phyloP scores from a whole-genome alignment of 2,329 filamentous ascomycete species.

The Fusarium liriodendri region DNA sequence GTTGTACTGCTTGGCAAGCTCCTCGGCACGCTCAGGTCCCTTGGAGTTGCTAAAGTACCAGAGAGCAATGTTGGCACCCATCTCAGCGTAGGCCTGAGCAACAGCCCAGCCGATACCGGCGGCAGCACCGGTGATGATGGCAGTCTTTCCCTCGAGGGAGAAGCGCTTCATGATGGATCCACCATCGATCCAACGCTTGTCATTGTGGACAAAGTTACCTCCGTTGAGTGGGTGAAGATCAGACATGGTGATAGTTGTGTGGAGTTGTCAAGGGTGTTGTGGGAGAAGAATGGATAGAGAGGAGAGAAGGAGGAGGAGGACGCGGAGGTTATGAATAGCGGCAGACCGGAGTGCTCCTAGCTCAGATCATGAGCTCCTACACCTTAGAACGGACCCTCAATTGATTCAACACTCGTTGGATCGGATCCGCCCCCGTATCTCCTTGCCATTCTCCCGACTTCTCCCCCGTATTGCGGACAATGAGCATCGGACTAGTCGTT shows the following conservation, averaged over 20 bases:
- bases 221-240: conserved; percentile 39
- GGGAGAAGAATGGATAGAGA: not conserved
- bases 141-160: conserved; percentile 74
- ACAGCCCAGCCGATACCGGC: conserved; percentile 73
- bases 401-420: not conserved
- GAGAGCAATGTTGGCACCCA: conserved; percentile 74
- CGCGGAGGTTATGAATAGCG: not conserved
- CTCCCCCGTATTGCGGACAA: not conserved
- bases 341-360: not conserved
- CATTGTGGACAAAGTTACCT: conserved; percentile 42
- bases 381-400: conserved; percentile 10
- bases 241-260: conserved; percentile 24
- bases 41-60: conserved; percentile 75
- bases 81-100: conserved; percentile 71
- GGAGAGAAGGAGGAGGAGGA: not conserved
- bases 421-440: conserved; percentile 12
- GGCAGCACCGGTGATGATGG: conserved; percentile 73
- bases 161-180: conserved; percentile 54
- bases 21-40: conserved; percentile 67
- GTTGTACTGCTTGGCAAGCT: conserved; percentile 70
- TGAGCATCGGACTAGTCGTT: not conserved
- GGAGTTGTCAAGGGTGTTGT: not conserved
- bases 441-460: not conserved
- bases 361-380: conserved; percentile 17
- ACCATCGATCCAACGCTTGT: conserved; percentile 36